Base-by-base conservation (phyloP, 2,329 filamentous ascomycete species). In the Nemania sp. region DNA sequence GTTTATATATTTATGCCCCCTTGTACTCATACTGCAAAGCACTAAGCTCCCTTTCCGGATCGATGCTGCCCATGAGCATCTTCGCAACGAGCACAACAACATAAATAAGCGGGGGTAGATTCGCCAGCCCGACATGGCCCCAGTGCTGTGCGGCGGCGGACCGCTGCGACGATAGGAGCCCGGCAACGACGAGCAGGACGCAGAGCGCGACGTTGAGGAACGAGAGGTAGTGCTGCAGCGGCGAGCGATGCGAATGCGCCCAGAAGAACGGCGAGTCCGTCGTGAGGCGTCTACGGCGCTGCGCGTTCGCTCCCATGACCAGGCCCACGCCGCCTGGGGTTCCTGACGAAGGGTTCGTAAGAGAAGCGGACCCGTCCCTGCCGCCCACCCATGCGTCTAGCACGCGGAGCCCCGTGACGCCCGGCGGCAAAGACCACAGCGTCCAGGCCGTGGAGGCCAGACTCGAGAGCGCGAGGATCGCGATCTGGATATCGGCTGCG, bases 11-110 rank as follows among this genome's bases (percentile, higher is more conserved):
- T 68, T 41, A 77, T 56, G 90, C 90, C 2, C 90, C 90, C 75
- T 91, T 93, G 75, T 88, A 91, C 62, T 85, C 83, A 80, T 93
- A 92, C 77, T 82, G 87, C 74, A 93, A 81, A 62, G 80, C 82
- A 56, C 85, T 82, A 73, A 94, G 79, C 74, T 92, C 91, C 69
- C 82, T 80, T 75, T 88, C 89, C 5, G 92, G 87, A 79, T 94
- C 90, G 8, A 94, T 86, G 55, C 88, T 85, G 3, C 86, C 85
- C 86, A 94, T 89, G 75, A 91, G 83, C 59, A 87, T 80, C 79
- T 93, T 89, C 32, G 88, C 88, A 54, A 86, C 78, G 64, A 93
- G 73, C 5, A 89, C 84, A 22, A 92, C 82, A 0, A 72, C 83
- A 73, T 92, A 89, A 1, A 93, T 85, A 1, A 89, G 77, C 0